Conservation (phyloP, 768 basidiomycete species). For the Termitomyces sp. region DNA sequence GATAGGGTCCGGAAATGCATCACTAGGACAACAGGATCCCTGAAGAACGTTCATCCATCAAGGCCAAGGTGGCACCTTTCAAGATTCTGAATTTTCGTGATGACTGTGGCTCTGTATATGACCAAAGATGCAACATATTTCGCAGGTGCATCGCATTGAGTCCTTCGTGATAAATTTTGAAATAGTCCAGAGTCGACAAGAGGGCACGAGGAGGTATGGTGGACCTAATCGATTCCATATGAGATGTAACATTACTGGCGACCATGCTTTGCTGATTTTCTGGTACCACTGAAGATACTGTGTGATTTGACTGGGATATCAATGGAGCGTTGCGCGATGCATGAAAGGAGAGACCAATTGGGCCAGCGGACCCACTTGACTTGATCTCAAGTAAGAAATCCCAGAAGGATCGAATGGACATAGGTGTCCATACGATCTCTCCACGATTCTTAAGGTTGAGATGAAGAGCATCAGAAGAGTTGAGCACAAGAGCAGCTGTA, state of each 20-base stretch:
- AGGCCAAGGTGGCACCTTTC: constrained; percentile 42
- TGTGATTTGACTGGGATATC: neutral
- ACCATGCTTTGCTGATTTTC: neutral
- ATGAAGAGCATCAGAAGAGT: constrained; percentile 18
- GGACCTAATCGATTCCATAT: neutral
- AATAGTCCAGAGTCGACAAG: constrained; percentile 38
- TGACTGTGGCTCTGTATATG: constrained; percentile 17
- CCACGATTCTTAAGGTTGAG: constrained; percentile 15
- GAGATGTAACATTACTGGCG: neutral
- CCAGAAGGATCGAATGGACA: constrained; percentile 45
- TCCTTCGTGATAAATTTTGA: constrained; percentile 60
- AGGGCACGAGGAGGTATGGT: constrained; percentile 7
- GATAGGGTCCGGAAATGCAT: neutral
- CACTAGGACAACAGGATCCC: constrained; percentile 39
- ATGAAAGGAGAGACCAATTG: constrained; percentile 49
- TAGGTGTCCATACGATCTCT: constrained; percentile 44
- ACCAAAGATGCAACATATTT: constrained; percentile 49
- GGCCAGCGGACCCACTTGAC: constrained; percentile 33
- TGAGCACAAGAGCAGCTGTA: constrained; percentile 39
- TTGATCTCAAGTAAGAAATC: constrained; percentile 40
- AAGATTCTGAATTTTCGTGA: constrained; percentile 38
- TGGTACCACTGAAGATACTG: neutral
- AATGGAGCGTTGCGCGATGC: constrained; percentile 9
- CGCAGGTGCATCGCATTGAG: constrained; percentile 44
- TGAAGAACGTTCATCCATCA: constrained; percentile 44